Conservation (phyloP, 2,329 filamentous ascomycete genomes). For the Trichoderma pleuroti region DNA sequence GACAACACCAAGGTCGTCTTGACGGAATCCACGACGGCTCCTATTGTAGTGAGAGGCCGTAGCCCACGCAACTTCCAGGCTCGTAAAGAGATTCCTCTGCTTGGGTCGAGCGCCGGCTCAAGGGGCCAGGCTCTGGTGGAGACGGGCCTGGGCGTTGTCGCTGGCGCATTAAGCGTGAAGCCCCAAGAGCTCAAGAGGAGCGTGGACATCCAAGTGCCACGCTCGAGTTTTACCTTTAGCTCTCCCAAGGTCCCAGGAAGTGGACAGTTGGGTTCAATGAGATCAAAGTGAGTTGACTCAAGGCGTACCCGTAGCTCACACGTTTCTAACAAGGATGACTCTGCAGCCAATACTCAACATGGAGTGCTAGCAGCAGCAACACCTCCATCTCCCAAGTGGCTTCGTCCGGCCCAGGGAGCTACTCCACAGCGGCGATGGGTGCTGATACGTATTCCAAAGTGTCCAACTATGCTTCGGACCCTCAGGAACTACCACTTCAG, state of each 20-base stretch:
- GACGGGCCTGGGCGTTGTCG: conserved; percentile 58
- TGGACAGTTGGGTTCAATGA: conserved; percentile 47
- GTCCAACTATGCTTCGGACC: conserved; percentile 49
- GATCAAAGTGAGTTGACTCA: conserved; percentile 53
- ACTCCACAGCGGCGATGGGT: conserved; percentile 50
- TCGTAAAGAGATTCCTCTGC: conserved; percentile 84
- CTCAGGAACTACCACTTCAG: conserved; percentile 52
- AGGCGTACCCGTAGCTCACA: background rate
- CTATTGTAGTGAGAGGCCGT: conserved; percentile 88
- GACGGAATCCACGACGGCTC: conserved; percentile 79
- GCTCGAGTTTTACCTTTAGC: conserved; percentile 57
- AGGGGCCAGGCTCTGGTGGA: conserved; percentile 72
- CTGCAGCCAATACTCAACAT: conserved; percentile 55
- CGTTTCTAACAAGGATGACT: conserved; percentile 3
- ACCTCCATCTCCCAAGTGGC: conserved; percentile 48
- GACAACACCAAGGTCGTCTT: conserved; percentile 80
- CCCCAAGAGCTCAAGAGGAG: conserved; percentile 51
- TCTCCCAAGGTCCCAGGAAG: conserved; percentile 53
- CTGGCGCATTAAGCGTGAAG: conserved; percentile 53
- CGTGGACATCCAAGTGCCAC: conserved; percentile 53
- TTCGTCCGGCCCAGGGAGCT: conserved; percentile 43
- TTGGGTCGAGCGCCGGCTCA: conserved; percentile 71
- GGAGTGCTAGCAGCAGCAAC: conserved; percentile 45
- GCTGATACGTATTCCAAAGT: conserved; percentile 52
- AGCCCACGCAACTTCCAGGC: conserved; percentile 95